phyloP scores from a whole-genome alignment of 495 filamentous ascomycete species.

The Neohortaea acidophila region DNA sequence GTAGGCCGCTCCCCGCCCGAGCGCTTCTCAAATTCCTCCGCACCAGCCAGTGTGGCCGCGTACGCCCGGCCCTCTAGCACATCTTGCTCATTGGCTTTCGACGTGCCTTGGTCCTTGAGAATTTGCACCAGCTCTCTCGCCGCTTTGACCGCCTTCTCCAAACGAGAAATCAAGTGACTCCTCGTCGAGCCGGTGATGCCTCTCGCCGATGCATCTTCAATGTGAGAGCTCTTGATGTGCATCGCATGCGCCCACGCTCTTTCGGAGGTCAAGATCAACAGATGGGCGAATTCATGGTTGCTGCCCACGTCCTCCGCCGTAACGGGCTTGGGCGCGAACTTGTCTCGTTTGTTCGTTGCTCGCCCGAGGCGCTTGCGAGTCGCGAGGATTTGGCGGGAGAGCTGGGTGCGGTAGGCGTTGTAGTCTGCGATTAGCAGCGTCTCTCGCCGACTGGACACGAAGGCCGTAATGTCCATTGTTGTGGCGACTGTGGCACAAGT shows the following conservation, averaged over 20 bases:
- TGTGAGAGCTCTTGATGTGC: constrained; percentile 75
- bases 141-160: constrained; percentile 60
- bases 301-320: constrained; percentile 61
- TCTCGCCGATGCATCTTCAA: constrained; percentile 51
- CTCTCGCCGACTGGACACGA: constrained; percentile 60
- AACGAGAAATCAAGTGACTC: constrained; percentile 71
- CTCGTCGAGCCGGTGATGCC: constrained; percentile 63
- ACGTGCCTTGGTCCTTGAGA: constrained; percentile 41
- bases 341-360: constrained; percentile 65
- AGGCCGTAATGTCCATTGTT: constrained; percentile 80
- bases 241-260: constrained; percentile 94
- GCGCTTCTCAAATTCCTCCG: constrained; percentile 68
- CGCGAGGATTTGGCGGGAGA: constrained; percentile 67
- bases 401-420: constrained; percentile 63
- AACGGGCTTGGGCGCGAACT: constrained; percentile 60
- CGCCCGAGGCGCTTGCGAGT: constrained; percentile 71
- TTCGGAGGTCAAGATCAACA: constrained; percentile 73
- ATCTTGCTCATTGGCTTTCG: constrained; percentile 52
- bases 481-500: too few relatives aligned
- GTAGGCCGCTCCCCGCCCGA: constrained; percentile 18
- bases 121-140: constrained; percentile 53
- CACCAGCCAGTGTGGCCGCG: constrained; percentile 53
- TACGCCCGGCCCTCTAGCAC: constrained; percentile 82
- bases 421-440: constrained; percentile 80
- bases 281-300: constrained; percentile 66